Evolutionary conservation across 495 filamentous ascomycete genomes (phyloP).

Genomic region (Aspergillus carlsbadensis): DNA sequence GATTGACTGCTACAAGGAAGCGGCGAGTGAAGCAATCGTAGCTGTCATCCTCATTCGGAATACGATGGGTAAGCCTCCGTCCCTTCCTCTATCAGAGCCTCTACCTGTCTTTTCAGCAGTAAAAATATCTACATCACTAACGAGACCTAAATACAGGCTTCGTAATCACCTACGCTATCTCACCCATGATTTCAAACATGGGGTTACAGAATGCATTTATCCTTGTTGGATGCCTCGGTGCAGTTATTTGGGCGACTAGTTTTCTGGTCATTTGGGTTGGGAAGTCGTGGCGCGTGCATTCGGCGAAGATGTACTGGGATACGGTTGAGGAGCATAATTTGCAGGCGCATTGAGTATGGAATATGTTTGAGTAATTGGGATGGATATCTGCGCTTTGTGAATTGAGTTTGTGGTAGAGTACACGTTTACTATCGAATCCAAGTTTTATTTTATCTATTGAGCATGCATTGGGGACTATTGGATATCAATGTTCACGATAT

Average conservation of each 20-base stretch:
- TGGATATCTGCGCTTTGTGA: too few relatives aligned
- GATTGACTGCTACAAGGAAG: slow-evolving; percentile 34
- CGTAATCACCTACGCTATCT: neutral
- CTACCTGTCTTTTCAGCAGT: too few relatives aligned
- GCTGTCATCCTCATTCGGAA: slow-evolving; percentile 59
- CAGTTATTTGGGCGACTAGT: neutral
- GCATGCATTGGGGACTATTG: too few relatives aligned
- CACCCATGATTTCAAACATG: neutral
- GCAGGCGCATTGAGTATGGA: slow-evolving; percentile 1
- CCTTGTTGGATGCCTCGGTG: neutral
- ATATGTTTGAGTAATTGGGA: too few relatives aligned
- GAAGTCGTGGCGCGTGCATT: neutral
- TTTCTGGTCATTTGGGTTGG: neutral
- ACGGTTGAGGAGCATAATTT: neutral
- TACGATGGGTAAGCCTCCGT: slow-evolving; percentile 39
- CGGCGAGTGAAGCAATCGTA: slow-evolving; percentile 53
- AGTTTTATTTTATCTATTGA: too few relatives aligned
- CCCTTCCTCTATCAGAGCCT: too few relatives aligned
- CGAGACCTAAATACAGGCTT: neutral
- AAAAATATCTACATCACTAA: neutral
- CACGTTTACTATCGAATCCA: too few relatives aligned
- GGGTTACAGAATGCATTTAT: neutral
- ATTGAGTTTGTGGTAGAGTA: too few relatives aligned
- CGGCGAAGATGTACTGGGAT: neutral
- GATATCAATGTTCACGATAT: too few relatives aligned